These are phyloP conservation scores for Cercospora sesami DNA, from an alignment of 2,329 filamentous ascomycete species.

Conservation along the genomic window DNA sequence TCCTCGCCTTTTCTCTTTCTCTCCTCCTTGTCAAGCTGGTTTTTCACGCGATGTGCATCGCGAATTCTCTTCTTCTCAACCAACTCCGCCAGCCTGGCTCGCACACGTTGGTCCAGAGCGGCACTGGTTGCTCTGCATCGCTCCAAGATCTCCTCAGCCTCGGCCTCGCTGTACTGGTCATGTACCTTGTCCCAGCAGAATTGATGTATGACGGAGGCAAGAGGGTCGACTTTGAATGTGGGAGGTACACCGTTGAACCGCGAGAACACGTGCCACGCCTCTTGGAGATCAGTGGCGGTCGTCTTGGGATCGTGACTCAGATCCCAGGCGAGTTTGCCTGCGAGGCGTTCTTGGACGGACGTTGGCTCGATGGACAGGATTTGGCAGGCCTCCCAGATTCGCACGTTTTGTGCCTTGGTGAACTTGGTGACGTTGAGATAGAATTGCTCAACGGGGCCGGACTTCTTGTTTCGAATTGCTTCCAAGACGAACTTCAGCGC, in stretches of 20 bases:
- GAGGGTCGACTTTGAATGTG: not conserved
- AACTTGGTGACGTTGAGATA: not conserved
- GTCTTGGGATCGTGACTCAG: not conserved
- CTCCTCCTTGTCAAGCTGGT: not conserved
- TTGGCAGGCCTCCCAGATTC: not conserved
- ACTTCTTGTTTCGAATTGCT: not conserved
- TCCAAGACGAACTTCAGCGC: not conserved
- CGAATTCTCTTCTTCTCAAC: not conserved
- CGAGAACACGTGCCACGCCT: not conserved
- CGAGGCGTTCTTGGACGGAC: not conserved
- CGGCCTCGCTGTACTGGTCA: not conserved
- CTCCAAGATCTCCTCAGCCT: not conserved
- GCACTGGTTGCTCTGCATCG: not conserved
- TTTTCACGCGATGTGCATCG: not conserved
- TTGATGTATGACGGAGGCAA: not conserved
- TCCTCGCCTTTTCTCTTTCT: not conserved
- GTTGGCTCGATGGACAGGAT: not conserved
- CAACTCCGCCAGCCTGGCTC: not conserved
- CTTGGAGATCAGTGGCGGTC: not conserved
- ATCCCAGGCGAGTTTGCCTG: not conserved
- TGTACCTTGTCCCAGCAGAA: slow-evolving; percentile 1
- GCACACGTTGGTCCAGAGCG: not conserved
- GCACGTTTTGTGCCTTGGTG: not conserved
- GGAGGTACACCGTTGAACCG: not conserved
- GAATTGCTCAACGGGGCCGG: not conserved